phyloP scores from a whole-genome alignment of 352 stramenopile species.

The Blastocystis sp. region DNA sequence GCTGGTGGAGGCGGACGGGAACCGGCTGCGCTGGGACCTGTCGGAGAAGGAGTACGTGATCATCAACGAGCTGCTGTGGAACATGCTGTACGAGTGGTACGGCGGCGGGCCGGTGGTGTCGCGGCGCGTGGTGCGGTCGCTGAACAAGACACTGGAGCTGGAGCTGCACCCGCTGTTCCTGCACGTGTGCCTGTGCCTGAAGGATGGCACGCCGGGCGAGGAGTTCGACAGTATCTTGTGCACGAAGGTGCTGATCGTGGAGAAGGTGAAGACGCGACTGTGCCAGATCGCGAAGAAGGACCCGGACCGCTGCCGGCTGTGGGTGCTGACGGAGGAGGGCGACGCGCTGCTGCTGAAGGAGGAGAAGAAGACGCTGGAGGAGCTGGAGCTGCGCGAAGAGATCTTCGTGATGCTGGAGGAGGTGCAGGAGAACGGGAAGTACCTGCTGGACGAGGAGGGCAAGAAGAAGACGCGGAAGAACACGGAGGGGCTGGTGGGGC shows the following conservation, averaged over 20 bases:
- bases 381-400: constrained; percentile 72
- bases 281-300: constrained; percentile 70
- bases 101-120: constrained; percentile 82
- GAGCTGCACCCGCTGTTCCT: constrained; percentile 72
- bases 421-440: constrained; percentile 18
- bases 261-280: constrained; percentile 71
- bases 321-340: constrained; percentile 49
- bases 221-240: constrained; percentile 71
- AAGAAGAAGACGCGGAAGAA: neutral
- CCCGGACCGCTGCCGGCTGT: constrained; percentile 40
- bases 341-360: constrained; percentile 70
- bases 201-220: constrained; percentile 68
- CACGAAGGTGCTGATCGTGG: constrained; percentile 71
- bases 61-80: constrained; percentile 82
- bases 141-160: constrained; percentile 69
- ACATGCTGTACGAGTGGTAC: constrained; percentile 86
- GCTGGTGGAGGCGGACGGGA: constrained; percentile 34
- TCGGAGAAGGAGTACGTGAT: constrained; percentile 79
- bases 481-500: constrained; percentile 78
- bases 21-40: constrained; percentile 18
- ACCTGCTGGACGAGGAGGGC: neutral
- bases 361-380: constrained; percentile 71
- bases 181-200: constrained; percentile 71
- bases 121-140: constrained; percentile 77
- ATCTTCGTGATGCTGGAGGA: constrained; percentile 66